A percentile compares a stretch with the other conserved stretches of the same genome.
Evolutionary conservation across 106 monocot species (phyloP).

Genomic region (Cymbidium sinense): DNA sequence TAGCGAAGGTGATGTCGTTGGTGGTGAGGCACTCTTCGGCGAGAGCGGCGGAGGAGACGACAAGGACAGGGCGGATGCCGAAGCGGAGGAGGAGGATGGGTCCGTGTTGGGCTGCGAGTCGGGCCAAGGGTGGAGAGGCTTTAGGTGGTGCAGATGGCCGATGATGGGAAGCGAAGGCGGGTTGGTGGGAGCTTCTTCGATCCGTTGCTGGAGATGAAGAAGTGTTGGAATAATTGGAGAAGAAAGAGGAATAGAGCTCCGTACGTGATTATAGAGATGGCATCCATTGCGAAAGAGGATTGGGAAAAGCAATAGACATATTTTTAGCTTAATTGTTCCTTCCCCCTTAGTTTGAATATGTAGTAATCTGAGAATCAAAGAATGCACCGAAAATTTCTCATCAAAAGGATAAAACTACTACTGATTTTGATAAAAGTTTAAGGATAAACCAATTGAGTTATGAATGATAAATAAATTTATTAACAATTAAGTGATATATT

Average conservation of each 20-base stretch:
- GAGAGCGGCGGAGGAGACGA: constrained; percentile 8
- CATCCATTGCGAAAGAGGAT: too few relatives aligned
- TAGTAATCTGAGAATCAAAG: too few relatives aligned
- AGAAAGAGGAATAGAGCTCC: neutral
- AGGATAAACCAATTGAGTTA: too few relatives aligned
- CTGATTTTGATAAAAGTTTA: too few relatives aligned
- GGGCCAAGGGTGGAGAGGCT: constrained; percentile 39
- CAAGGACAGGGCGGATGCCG: constrained; percentile 10
- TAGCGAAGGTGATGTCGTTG: constrained; percentile 13
- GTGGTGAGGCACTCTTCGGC: constrained; percentile 13
- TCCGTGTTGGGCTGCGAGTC: constrained; percentile 30
- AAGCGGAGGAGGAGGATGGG: constrained; percentile 18
- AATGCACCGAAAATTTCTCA: too few relatives aligned
- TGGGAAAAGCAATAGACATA: too few relatives aligned
- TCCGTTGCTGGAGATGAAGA: neutral
- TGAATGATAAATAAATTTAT: too few relatives aligned
- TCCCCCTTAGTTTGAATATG: too few relatives aligned
- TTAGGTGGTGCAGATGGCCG: constrained; percentile 52
- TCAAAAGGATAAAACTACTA: too few relatives aligned
- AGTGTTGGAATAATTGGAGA: neutral
- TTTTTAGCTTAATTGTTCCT: too few relatives aligned
- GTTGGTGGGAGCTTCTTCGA: neutral
- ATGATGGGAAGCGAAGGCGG: constrained; percentile 5
- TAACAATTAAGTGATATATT: too few relatives aligned
- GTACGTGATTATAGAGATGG: too few relatives aligned